Percentiles rank a stretch among this genome's conserved stretches.
Conservation (phyloP, 345 rosid genomes). For the Eucalyptus erythrocorys region DNA sequence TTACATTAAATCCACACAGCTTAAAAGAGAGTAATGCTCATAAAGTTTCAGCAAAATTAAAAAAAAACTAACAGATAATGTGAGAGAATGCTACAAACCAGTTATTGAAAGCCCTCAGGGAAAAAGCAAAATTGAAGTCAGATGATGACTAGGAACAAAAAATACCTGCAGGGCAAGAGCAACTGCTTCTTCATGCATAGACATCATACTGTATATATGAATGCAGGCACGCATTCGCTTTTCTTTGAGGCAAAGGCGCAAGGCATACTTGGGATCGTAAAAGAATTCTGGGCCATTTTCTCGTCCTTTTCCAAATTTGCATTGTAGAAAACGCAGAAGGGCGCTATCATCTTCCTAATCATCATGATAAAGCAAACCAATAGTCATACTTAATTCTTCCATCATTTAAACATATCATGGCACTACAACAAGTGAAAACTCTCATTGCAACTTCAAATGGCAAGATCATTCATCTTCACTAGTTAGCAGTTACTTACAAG, state of each 20-base stretch:
- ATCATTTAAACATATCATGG: background rate
- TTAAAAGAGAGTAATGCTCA: background rate
- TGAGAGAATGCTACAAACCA: background rate
- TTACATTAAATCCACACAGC: background rate
- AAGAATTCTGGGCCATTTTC: slow-evolving; percentile 92
- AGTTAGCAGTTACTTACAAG: background rate
- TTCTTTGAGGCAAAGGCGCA: slow-evolving; percentile 95
- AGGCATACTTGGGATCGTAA: slow-evolving; percentile 94
- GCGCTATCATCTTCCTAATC: slow-evolving; percentile 89
- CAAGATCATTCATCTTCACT: background rate
- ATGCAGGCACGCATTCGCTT: slow-evolving; percentile 95
- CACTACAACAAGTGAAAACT: background rate
- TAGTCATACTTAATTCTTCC: background rate
- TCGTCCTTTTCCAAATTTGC: slow-evolving; percentile 90
- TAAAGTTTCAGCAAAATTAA: background rate
- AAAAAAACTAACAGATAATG: background rate
- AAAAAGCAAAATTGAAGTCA: background rate
- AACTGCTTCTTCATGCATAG: slow-evolving; percentile 99
- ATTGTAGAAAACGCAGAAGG: slow-evolving; percentile 88
- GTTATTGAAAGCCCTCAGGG: background rate
- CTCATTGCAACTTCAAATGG: background rate
- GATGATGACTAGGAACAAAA: background rate
- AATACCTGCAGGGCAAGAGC: slow-evolving; percentile 94
- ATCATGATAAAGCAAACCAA: background rate
- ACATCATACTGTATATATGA: slow-evolving; percentile 98